These are phyloP conservation scores for Fusarium zealandicum DNA, from an alignment of 2,329 filamentous ascomycete species.

Conservation along the genomic window DNA sequence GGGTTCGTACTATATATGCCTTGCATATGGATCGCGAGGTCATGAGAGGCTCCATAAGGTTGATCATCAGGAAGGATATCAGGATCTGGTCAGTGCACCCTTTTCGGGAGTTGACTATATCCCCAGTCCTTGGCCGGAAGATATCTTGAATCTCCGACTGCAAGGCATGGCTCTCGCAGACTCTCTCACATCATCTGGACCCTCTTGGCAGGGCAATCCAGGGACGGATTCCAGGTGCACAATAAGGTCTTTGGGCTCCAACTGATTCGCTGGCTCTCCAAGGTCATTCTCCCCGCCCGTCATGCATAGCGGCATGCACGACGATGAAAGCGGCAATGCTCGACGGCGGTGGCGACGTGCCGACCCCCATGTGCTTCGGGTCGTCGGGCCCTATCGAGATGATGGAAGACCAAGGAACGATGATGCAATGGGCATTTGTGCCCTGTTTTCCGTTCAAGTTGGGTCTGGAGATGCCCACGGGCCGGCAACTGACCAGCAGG, in stretches of 20 bases:
- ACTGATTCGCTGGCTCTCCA: constrained; percentile 26
- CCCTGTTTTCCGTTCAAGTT: constrained; percentile 1
- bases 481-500: constrained; percentile 4
- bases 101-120: too few relatives aligned
- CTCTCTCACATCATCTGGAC: constrained; percentile 1
- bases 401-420: constrained; percentile 20
- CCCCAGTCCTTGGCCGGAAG: too few relatives aligned
- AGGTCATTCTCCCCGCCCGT: constrained; percentile 23
- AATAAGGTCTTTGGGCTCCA: constrained; percentile 20
- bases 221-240: background rate
- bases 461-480: background rate
- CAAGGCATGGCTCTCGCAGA: too few relatives aligned
- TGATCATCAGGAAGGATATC: background rate
- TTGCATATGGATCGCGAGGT: background rate
- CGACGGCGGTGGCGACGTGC: constrained; percentile 30
- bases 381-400: constrained; percentile 33
- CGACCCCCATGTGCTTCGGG: constrained; percentile 31
- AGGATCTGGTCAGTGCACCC: background rate
- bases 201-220: background rate
- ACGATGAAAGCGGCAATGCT: constrained; percentile 32
- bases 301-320: constrained; percentile 28
- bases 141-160: too few relatives aligned
- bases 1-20: too few relatives aligned
- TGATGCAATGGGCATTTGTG: constrained; percentile 12
- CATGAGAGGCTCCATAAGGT: too few relatives aligned